Evolutionary conservation across 805 yeast genomes (phyloP).

Genomic region (Candida sonorensis): DNA sequence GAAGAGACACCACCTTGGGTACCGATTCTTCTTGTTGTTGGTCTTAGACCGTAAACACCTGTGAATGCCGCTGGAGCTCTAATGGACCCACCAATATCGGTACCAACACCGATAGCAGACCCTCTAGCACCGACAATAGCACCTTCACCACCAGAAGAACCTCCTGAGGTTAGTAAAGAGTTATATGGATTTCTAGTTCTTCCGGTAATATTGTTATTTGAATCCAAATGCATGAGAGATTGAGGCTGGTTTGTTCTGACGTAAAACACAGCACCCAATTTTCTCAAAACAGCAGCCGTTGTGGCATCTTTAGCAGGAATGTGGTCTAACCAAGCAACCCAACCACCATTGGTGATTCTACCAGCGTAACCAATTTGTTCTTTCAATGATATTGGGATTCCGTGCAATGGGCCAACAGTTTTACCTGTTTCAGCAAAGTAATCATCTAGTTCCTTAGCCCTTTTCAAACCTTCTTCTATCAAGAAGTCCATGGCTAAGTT

Average conservation of each 20-base stretch:
- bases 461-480: conserved; percentile 52
- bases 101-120: conserved; percentile 57
- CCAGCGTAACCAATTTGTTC: conserved; percentile 55
- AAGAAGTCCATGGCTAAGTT: conserved; percentile 47
- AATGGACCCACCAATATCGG: conserved; percentile 69
- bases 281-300: conserved; percentile 39
- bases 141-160: conserved; percentile 73
- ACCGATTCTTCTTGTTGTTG: conserved; percentile 50
- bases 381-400: conserved; percentile 61
- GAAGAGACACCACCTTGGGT: conserved; percentile 42
- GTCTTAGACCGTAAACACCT: conserved; percentile 58
- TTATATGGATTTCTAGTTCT: conserved; percentile 54
- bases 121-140: conserved; percentile 53
- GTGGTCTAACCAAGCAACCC: conserved; percentile 44
- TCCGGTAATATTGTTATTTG: conserved; percentile 54
- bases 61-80: conserved; percentile 63
- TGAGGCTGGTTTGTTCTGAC: conserved; percentile 67
- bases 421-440: conserved; percentile 40
- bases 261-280: conserved; percentile 55
- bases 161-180: conserved; percentile 55
- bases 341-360: conserved; percentile 52
- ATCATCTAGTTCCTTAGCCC: conserved; percentile 54
- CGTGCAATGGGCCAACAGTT: conserved; percentile 61
- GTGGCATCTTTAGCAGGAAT: conserved; percentile 40
- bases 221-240: conserved; percentile 61